Base-by-base conservation (phyloP, 805 yeast genomes). In the Candida ulmi region DNA sequence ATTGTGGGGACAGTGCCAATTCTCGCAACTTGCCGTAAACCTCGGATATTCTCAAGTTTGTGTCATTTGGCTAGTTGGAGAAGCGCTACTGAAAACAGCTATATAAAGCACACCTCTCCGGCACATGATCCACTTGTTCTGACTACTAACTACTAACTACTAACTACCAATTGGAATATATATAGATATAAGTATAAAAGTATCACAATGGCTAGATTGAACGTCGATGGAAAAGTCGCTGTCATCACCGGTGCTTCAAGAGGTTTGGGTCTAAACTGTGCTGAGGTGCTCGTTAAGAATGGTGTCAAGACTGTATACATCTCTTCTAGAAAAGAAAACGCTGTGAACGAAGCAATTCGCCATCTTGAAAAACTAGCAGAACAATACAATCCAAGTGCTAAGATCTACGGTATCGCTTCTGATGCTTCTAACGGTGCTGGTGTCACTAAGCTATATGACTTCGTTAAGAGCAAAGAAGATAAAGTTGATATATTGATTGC, bases 171-270 rank as follows among this genome's bases (percentile, higher is more conserved):
- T 23, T 23, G 25, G 25, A 8, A 23, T 23, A 8, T 23, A 23
- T 23, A 11, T 23, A 8, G 11, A 23, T 23, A 23, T 8, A 23
- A 23, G 11, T 23, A 21, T 21, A 7, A 9, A 21, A 21, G 9
- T 6, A 21, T 9, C 11, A 26, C 3, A 24, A 57, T 52, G 58
- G 52, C 45, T 17, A 52, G 50, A 29, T 56, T 66, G 35, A 52
- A 57, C 42, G 78, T 77, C 29, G 62, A 76, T 43, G 85, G 83
- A 13, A 81, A 80, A 59, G 69, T 72, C 9, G 87, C 83, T 1
- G 74, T 76, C 5, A 68, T 82, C 44, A 82, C 90, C 7, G 90
- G 88, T 4, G 88, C 88, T 23, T 76, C 87, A 19, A 66, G 90
- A 50, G 91, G 91, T 0, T 74, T 83, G 35, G 91, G 91, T 0